A percentile compares a stretch with the other conserved stretches of the same genome.
Conservation (phyloP, 1,284 basidiomycete genomes). For the Mycena citricolor region DNA sequence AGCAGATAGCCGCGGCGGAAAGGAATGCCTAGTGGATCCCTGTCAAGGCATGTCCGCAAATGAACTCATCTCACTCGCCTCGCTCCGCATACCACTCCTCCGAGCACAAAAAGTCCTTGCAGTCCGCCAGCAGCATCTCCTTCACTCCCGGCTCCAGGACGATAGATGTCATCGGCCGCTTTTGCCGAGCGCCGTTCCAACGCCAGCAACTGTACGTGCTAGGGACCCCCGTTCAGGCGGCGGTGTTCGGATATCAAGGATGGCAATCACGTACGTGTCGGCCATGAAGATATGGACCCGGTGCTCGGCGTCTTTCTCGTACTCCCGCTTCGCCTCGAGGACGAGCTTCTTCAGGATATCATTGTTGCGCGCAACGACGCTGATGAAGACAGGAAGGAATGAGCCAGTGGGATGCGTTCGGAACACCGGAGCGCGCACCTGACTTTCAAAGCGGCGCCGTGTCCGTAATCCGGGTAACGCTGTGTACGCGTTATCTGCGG, state of each 20-base stretch:
- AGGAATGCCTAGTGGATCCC: conserved; percentile 86
- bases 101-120: conserved; percentile 78
- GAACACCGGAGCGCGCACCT: conserved; percentile 47
- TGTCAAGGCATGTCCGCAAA: conserved; percentile 15
- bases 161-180: conserved; percentile 84
- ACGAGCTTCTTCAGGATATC: conserved; percentile 82
- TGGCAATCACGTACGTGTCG: conserved; percentile 62
- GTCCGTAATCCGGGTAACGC: conserved; percentile 69
- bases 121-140: conserved; percentile 82
- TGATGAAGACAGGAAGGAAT: conserved; percentile 35
- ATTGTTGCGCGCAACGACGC: conserved; percentile 82
- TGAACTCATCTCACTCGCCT: conserved; percentile 46
- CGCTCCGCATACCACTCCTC: conserved; percentile 87
- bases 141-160: conserved; percentile 83
- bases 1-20: conserved; percentile 83
- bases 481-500: conserved; percentile 75
- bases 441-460: conserved; percentile 71
- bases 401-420: conserved; percentile 20
- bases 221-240: conserved; percentile 13
- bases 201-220: conserved; percentile 76
- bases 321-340: conserved; percentile 79
- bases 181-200: conserved; percentile 83
- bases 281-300: conserved; percentile 85
- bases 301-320: conserved; percentile 85
- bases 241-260: conserved; percentile 12